Base-by-base conservation (phyloP, 352 stramenopile genomes). In the Phytophthora megakarya region DNA sequence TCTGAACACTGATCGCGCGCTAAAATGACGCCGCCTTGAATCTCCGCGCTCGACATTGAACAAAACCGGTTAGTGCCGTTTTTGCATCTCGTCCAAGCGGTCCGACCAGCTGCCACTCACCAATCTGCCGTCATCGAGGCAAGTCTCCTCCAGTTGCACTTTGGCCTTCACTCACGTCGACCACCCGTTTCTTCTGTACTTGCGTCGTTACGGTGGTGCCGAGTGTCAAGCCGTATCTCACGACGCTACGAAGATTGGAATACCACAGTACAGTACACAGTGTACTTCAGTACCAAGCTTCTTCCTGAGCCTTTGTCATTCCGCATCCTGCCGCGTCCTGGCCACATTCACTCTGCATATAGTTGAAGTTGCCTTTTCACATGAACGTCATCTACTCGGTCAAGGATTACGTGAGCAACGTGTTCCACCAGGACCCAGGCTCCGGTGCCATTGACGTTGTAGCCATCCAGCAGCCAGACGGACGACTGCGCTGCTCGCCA, bases 341-440 rank as follows among this genome's bases (percentile, higher is more conserved):
- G 23, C 30, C 38, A 40, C 61, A 59, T 58, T 58, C 53, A 53
- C 23, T 55, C 40, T 61, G 19, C 21, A 37, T 9, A 39, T 45
- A 23, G 52, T 61, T 61, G 52, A 61, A 61, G 52, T 61, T 61
- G 22, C 39, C 49, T 57, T 47, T 32, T 50, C 39, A 8, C 25
- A 95, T 95, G 86, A 95, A 95, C 68, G 82, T 93, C 35, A 90
- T 93, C 64, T 86, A 89, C 70, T 93, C 84, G 46, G 80, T 93
- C 33, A 93, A 93, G 59, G 87, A 92, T 64, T 95, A 95, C 67
- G 81, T 95, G 50, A 88, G 78, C 50, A 91, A 90, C 60, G 85
- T 95, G 21, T 81, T 93, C 43, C 71, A 90, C 45, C 75, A 86
- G 38, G 82, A 76, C 52, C 75, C 71, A 18, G 70, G 57, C 53